These are phyloP conservation scores for Jatropha curcas DNA, from an alignment of 345 rosid species.

Conservation along the genomic window DNA sequence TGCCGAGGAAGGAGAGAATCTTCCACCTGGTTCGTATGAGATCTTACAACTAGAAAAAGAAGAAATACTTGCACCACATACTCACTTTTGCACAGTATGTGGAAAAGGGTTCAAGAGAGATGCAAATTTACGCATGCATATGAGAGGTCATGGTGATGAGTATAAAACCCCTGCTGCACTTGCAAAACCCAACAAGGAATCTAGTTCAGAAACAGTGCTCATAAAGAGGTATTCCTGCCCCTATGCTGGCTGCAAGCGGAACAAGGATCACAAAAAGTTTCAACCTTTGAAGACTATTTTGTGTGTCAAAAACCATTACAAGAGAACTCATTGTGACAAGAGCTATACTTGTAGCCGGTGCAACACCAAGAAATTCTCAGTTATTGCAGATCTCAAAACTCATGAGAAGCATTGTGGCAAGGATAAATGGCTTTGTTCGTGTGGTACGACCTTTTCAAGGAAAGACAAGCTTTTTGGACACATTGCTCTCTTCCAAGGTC, in stretches of 20 bases:
- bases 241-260: constrained; percentile 87
- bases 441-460: constrained; percentile 95
- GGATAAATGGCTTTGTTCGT: constrained; percentile 97
- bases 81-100: constrained; percentile 91
- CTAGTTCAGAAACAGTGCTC: constrained; percentile 58
- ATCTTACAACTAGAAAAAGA: constrained; percentile 92
- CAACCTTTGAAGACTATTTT: constrained; percentile 90
- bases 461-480: constrained; percentile 98
- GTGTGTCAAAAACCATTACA: constrained; percentile 95
- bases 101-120: constrained; percentile 99
- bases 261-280: constrained; percentile 95
- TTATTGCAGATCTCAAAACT: constrained; percentile 92
- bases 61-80: constrained; percentile 97
- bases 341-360: constrained; percentile 88
- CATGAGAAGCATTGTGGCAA: constrained; percentile 99
- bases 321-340: constrained; percentile 95
- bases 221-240: constrained; percentile 97
- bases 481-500: constrained; percentile 93
- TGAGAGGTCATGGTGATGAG: constrained; percentile 99
- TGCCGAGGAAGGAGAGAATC: constrained; percentile 85
- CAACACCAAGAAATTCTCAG: constrained; percentile 92
- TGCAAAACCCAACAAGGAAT: constrained; percentile 81
- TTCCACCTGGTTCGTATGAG: constrained; percentile 92
- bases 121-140: constrained; percentile 95
- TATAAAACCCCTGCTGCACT: constrained; percentile 94